Conservation (phyloP, 169 alveolate species). For the Toxoplasma gondii region DNA sequence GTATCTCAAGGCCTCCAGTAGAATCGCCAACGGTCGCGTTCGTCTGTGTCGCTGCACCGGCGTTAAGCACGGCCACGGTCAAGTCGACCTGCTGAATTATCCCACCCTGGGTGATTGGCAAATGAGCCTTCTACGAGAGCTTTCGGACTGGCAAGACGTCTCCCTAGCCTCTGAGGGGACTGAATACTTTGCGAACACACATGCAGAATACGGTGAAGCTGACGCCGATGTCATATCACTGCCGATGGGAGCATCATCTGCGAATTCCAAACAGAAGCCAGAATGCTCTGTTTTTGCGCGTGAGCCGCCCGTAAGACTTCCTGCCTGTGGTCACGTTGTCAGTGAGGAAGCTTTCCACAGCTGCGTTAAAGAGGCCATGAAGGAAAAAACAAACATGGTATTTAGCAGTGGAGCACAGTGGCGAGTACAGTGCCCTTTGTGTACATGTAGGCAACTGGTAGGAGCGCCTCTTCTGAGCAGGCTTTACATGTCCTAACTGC, state of each 20-base stretch:
- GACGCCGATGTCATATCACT: no score
- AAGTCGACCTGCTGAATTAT: not conserved
- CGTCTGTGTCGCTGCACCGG: not conserved
- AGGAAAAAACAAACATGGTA: not conserved
- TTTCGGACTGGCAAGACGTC: not conserved
- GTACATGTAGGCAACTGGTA: not conserved
- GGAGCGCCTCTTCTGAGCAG: not conserved
- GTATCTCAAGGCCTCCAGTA: not conserved
- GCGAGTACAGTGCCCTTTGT: not conserved
- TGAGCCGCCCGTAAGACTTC: not conserved
- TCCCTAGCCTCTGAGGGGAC: not conserved
- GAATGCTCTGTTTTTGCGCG: not conserved
- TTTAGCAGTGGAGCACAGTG: conserved; percentile 27
- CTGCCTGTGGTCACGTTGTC: conserved; percentile 3
- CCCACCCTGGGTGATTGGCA: not conserved
- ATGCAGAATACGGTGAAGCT: no score
- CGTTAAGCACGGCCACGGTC: not conserved
- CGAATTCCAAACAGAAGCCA: not conserved
- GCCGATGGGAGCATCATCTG: not conserved
- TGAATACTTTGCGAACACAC: not conserved
- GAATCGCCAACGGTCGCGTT: not conserved
- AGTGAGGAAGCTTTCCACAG: not conserved
- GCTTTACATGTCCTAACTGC: not conserved
- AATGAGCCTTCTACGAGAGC: not conserved
- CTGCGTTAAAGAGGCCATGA: not conserved